Evolutionary conservation across 2,329 filamentous ascomycete genomes (phyloP).

Genomic region (Canariomyces notabilis): DNA sequence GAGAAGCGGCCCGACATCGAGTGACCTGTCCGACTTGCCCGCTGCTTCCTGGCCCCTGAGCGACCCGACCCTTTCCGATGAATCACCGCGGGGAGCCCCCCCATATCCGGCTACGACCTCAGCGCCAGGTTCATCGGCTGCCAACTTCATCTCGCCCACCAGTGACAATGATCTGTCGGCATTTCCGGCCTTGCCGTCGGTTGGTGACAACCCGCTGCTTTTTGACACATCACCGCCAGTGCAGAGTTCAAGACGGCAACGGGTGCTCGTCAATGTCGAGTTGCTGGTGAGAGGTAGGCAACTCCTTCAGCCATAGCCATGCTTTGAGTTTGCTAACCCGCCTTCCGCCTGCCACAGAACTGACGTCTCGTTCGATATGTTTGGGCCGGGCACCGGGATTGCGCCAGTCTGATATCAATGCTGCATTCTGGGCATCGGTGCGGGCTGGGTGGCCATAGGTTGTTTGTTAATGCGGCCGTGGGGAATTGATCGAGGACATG

Average conservation of each 20-base stretch:
- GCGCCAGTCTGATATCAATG: conserved; percentile 27
- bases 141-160: neutral
- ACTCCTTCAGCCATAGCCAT: neutral
- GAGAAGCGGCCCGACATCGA: neutral
- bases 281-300: conserved; percentile 11
- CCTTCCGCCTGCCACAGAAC: conserved; percentile 21
- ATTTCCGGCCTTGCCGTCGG: neutral
- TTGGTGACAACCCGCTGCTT: neutral
- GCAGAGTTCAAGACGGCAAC: neutral
- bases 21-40: neutral
- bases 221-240: neutral
- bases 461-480: neutral
- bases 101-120: too few relatives aligned
- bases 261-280: conserved; percentile 6
- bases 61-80: too few relatives aligned
- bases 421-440: conserved; percentile 25
- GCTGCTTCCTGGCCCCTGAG: neutral
- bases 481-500: neutral
- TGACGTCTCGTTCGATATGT: conserved; percentile 27
- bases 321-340: neutral
- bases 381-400: conserved; percentile 31
- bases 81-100: too few relatives aligned
- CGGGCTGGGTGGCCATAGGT: neutral
- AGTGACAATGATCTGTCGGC: neutral
- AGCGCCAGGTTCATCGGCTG: too few relatives aligned